Evolutionary conservation across 768 basidiomycete genomes (phyloP).

Genomic region (Lentinula sp.): DNA sequence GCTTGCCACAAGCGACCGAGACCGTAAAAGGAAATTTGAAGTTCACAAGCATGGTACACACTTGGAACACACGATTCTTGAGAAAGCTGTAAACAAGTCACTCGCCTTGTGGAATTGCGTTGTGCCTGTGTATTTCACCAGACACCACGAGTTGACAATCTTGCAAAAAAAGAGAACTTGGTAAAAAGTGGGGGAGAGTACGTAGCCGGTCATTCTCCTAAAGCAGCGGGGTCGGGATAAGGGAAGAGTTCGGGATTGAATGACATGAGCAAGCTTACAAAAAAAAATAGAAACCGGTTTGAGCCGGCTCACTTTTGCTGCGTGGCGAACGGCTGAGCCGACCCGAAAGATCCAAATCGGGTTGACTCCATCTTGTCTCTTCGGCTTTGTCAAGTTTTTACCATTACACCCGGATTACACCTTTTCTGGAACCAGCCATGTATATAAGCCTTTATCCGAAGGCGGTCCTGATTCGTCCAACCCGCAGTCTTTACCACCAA

Average conservation of each 20-base stretch:
- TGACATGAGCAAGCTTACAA: not conserved
- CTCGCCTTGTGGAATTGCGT: not conserved
- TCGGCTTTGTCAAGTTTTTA: not conserved
- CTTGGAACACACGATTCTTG: not conserved
- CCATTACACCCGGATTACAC: not conserved
- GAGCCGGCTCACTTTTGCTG: not conserved
- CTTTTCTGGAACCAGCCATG: not conserved
- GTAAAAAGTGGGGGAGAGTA: too few species aligned
- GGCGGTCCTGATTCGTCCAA: constrained; percentile 13
- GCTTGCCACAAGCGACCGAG: not conserved
- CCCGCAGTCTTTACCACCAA: not conserved
- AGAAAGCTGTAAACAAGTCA: not conserved
- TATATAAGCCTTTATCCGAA: not conserved
- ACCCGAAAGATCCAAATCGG: not conserved
- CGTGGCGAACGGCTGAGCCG: not conserved
- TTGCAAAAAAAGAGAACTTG: not conserved
- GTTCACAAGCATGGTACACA: not conserved
- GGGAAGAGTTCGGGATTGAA: not conserved
- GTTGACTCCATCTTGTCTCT: not conserved
- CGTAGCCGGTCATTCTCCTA: not conserved
- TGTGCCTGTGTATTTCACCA: not conserved
- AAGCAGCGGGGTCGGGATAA: not conserved
- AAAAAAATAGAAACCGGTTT: not conserved
- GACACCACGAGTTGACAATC: not conserved
- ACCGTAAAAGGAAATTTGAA: not conserved